Base-by-base conservation (phyloP, 2,329 filamentous ascomycete genomes). In the Xylaria sp. region DNA sequence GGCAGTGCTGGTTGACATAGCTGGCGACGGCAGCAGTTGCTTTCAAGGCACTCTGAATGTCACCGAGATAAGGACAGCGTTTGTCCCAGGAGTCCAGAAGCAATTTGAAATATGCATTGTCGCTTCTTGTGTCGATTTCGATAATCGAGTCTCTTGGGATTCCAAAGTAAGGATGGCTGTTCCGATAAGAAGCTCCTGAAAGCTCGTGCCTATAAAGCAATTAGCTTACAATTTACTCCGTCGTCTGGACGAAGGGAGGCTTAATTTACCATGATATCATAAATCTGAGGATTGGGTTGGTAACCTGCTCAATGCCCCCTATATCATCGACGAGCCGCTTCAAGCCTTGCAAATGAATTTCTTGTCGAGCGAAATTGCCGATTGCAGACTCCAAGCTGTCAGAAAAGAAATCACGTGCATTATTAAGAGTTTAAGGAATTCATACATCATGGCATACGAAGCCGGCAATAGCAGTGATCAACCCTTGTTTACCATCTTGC, bases 181-280 rank as follows among this genome's bases (percentile, higher is more conserved):
- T 75, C 17, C 71, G 65, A 61, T 71, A 77, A 4, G 74, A 73
- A 28, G 76, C 76, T 15, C 72, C 74, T 13, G 65, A 56, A n/a
- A 76, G 65, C 60, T 77, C 75, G 46, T 72, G 67, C 76, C 76
- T 77, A n/a, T 61, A 28, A 13, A 20, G 3, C 6, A 5, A 7
- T 62, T 1, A 57, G 49, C 71, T 46, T 60, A 36, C 28, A 40
- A 31, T 11, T 44, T 28, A n/a, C 23, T 13, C 20, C 20, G 17
- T 26, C 1, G 13, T 13, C 10, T 5, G 6, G 13, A 17, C 10
- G 17, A 20, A 31, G 28, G 33, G 20, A 33, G 33, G 40, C 23
- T 20, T 20, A 4, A 65, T 66, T 59, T 57, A 77, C 76, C 76
- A 77, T 44, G 72, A 74, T 68, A 77, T 76, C 65, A 77, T 75